Conservation (phyloP, 2,329 filamentous ascomycete species). For the Fusarium tjaetaba region DNA sequence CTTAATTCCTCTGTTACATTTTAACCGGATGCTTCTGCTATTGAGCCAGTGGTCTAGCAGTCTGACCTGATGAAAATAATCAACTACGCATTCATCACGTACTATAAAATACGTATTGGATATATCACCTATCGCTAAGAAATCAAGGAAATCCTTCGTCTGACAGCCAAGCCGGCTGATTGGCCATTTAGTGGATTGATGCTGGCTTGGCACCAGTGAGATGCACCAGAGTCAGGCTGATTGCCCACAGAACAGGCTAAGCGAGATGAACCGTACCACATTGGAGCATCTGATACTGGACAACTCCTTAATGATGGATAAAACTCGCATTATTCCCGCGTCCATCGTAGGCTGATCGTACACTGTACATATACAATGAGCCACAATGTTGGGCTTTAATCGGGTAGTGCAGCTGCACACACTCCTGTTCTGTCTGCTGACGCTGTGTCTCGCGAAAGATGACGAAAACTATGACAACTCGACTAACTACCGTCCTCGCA, state of each 20-base stretch:
- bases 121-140: no score
- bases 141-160: not conserved
- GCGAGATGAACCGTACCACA: not conserved
- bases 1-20: no score
- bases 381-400: not conserved
- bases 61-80: no score
- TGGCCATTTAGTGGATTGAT: not conserved
- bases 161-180: not conserved
- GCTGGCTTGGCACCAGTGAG: not conserved
- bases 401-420: not conserved
- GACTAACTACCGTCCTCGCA: not conserved
- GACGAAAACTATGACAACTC: not conserved
- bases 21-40: no score
- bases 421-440: not conserved
- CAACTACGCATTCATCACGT: no score
- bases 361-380: not conserved
- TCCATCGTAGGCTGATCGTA: rapidly evolving
- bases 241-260: not conserved
- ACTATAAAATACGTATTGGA: no score
- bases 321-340: not conserved
- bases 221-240: not conserved
- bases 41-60: no score
- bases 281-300: not conserved
- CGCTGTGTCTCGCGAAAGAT: not conserved
- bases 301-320: not conserved